phyloP scores from a whole-genome alignment of 1,284 basidiomycete species.

The Papiliotrema terrestris region DNA sequence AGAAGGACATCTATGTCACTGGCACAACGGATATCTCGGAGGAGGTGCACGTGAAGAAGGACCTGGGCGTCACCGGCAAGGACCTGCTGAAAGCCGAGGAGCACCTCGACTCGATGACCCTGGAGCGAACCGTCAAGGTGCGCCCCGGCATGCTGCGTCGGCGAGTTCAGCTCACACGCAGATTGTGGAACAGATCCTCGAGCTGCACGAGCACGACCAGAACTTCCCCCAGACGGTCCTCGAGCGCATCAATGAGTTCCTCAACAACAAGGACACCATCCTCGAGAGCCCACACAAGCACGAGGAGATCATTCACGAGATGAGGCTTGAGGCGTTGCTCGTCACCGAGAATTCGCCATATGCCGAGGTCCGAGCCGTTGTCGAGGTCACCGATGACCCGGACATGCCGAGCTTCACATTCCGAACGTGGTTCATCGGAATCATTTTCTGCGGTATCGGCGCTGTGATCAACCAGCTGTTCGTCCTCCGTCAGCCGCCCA shows the following conservation, averaged over 20 bases:
- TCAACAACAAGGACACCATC: constrained; percentile 21
- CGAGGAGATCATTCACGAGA: constrained; percentile 23
- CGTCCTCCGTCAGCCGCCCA: constrained; percentile 38
- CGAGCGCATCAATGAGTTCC: constrained; percentile 16
- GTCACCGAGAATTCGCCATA: constrained; percentile 63
- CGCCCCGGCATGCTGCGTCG: neutral
- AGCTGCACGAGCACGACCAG: constrained; percentile 26
- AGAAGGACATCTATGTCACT: no score
- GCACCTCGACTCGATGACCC: neutral
- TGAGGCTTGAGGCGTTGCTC: constrained; percentile 38
- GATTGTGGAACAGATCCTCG: neutral
- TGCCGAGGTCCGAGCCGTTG: constrained; percentile 79
- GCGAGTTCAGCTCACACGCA: neutral
- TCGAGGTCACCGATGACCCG: constrained; percentile 74
- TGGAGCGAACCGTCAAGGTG: constrained; percentile 1
- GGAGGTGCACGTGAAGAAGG: neutral
- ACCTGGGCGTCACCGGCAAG: neutral
- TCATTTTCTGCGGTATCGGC: constrained; percentile 50
- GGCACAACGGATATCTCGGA: no score
- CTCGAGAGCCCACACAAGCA: constrained; percentile 18
- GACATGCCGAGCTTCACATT: constrained; percentile 77
- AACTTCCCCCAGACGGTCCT: constrained; percentile 21
- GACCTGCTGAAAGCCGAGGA: neutral
- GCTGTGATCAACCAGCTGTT: constrained; percentile 66
- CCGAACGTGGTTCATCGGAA: constrained; percentile 68